Evolutionary conservation across 2,329 filamentous ascomycete genomes (phyloP), one percentile per base, ranked within the genome.

Genomic region (Colletotrichum endophyticum): DNA sequence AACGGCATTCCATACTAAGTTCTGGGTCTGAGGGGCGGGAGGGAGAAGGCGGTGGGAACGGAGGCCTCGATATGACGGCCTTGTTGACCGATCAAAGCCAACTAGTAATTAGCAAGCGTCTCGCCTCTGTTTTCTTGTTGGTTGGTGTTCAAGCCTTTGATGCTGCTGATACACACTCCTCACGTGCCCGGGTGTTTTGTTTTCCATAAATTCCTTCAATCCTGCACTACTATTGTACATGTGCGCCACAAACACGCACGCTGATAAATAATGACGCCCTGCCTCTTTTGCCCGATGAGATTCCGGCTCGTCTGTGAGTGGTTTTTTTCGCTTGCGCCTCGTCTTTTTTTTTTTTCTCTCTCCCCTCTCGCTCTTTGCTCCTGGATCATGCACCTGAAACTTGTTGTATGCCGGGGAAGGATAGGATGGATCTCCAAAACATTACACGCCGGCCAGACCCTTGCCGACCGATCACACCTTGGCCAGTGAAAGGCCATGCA

Each of bases 1-100:
- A 99, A 99, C 83, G 97, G 96, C 8, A 99, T 99, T 84, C 97
- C 97, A 39, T 99, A 98, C 83, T 98, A 90, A 27, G 32, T 22
- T 13, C 44, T 53, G 25, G 19, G 30, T 8, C 22, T 25, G 28
- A 70, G 22, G 53, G 32, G n/a, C 32, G 9, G 28, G 19, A 53
- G 44, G 22, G 15, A 59, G 53, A 32, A 9, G n/a, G 9, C 8
- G n/a, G 30, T 16, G 6, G n/a, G 16, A 49, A 49, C n/a, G n/a
- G 19, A 12, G 39, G 39, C 19, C 39, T n/a, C 39, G 16, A 49
- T 9, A 22, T 22, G n/a, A 53, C 11, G 44, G 44, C 44, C 12
- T 22, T 25, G 6, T 53, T 25, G 44, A 25, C n/a, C 44, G 44
- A 13, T 22, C n/a, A 22, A 49, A 49, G n/a, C 44, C 44, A 53